phyloP scores from a whole-genome alignment of 352 stramenopile genomes.

The Pythium rishiriense region DNA sequence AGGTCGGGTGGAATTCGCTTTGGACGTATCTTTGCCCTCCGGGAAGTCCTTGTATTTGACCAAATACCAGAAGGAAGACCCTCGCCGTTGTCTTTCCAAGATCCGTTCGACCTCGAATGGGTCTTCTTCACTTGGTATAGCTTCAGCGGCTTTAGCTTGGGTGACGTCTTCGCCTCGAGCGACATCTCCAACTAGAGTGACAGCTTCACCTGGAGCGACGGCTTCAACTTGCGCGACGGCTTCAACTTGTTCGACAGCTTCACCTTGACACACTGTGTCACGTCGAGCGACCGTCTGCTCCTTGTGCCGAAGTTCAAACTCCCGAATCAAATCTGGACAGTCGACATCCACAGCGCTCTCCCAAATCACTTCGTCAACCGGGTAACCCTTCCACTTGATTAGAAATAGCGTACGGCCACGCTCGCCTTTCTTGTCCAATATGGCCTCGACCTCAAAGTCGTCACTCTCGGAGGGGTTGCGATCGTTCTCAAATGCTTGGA shows the following conservation, averaged over 20 bases:
- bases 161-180: background rate
- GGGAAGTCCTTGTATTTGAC: conserved; percentile 11
- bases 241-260: too few species aligned
- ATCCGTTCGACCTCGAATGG: conserved; percentile 4
- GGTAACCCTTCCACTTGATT: conserved; percentile 3
- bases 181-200: background rate
- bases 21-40: background rate
- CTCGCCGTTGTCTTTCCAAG: background rate
- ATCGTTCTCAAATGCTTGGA: background rate
- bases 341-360: conserved; percentile 1
- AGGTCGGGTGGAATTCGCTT: background rate
- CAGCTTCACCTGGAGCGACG: background rate
- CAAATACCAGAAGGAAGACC: background rate
- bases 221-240: too few species aligned
- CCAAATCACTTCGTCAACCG: background rate
- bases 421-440: conserved; percentile 3
- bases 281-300: background rate
- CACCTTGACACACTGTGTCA: too few species aligned
- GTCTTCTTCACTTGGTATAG: conserved; percentile 4
- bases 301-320: background rate
- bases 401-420: conserved; percentile 1
- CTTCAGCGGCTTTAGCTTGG: background rate
- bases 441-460: conserved; percentile 1
- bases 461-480: background rate
- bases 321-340: conserved; percentile 1